Percentiles rank a stretch among this genome's conserved stretches.
These are phyloP conservation scores for Cryptomeria japonica DNA, from an alignment of 75 land plant species.

Conservation along the genomic window DNA sequence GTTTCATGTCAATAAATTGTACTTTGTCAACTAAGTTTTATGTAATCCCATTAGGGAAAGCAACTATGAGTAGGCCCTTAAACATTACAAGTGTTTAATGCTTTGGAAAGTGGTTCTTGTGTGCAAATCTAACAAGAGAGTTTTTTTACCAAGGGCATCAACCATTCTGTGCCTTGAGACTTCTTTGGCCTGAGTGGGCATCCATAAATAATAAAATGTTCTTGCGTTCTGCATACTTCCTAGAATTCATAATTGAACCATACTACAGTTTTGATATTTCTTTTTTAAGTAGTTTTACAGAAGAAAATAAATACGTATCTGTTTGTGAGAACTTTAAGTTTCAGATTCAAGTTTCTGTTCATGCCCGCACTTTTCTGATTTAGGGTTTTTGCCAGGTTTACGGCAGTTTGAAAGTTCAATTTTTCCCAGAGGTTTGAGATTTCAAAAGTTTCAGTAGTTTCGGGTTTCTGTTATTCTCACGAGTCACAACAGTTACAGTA, in stretches of 20 bases:
- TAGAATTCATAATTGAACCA: neutral
- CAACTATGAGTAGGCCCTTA: neutral
- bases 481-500: neutral
- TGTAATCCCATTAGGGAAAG: neutral
- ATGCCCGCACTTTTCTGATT: neutral
- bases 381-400: neutral
- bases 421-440: neutral
- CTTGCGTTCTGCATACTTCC: neutral
- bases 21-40: neutral
- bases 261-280: neutral
- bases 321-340: neutral
- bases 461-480: neutral
- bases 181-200: neutral
- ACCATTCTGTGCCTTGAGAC: neutral
- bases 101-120: neutral
- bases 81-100: neutral
- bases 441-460: neutral
- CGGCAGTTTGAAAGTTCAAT: neutral
- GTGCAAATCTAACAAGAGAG: neutral
- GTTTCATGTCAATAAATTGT: neutral
- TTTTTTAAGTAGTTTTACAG: neutral
- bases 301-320: too few relatives aligned
- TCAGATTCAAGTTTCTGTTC: neutral
- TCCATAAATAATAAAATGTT: neutral
- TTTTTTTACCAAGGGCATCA: neutral